These are phyloP conservation scores for Aspergillus ostianus DNA, from an alignment of 495 filamentous ascomycete genomes.

Conservation along the genomic window DNA sequence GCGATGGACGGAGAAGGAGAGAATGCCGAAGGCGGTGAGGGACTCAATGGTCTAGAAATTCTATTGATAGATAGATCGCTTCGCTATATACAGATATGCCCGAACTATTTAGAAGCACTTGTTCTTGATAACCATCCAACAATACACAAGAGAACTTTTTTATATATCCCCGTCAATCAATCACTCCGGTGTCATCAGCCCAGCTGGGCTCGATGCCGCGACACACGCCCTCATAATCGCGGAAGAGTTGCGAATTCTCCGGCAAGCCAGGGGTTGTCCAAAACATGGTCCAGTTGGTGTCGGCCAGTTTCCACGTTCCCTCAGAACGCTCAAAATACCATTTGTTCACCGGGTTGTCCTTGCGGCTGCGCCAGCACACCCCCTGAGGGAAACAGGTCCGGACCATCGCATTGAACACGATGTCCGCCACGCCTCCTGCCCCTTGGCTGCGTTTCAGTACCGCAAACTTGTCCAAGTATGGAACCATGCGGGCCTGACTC, in stretches of 20 bases:
- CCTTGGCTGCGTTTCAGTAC: conserved; percentile 87
- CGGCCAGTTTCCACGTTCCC: conserved; percentile 76
- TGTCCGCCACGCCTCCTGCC: conserved; percentile 87
- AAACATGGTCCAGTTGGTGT: conserved; percentile 91
- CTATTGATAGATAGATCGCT: neutral
- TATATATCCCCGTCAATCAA: conserved; percentile 45
- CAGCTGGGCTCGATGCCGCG: conserved; percentile 76
- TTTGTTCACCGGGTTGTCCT: conserved; percentile 83
- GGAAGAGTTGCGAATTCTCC: conserved; percentile 54
- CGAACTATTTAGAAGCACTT: neutral
- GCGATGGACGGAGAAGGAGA: neutral
- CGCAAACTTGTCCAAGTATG: conserved; percentile 97
- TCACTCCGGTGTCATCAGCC: conserved; percentile 66
- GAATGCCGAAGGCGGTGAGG: conserved; percentile 16
- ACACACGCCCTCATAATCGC: conserved; percentile 83
- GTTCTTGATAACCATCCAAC: neutral
- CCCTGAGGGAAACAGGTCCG: conserved; percentile 78
- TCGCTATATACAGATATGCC: neutral
- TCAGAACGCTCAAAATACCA: conserved; percentile 92
- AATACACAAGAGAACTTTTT: conserved; percentile 8
- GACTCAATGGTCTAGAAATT: neutral
- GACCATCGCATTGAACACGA: conserved; percentile 95
- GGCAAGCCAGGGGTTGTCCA: conserved; percentile 77
- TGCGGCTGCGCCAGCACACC: conserved; percentile 78
- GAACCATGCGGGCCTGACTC: conserved; percentile 62